Percentiles rank a stretch among this genome's conserved stretches.
These are phyloP conservation scores for Nadsonia commutata DNA, from an alignment of 1,139 yeast species.

Conservation along the genomic window DNA sequence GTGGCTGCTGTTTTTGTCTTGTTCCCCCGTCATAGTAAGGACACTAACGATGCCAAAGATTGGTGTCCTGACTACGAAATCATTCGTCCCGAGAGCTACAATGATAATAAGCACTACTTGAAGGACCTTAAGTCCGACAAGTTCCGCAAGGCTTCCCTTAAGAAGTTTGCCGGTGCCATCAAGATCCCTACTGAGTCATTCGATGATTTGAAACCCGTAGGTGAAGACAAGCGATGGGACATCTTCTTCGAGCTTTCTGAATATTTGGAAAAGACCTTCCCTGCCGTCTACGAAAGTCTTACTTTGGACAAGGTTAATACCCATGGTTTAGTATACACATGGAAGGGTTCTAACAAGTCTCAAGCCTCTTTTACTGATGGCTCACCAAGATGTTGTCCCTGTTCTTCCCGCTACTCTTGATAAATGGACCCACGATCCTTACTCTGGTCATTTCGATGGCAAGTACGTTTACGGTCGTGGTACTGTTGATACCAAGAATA, in stretches of 20 bases:
- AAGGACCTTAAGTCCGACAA: not conserved
- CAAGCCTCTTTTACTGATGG: conserved; percentile 55
- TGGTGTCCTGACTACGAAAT: not conserved
- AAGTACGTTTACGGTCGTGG: conserved; percentile 49
- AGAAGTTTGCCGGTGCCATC: conserved; percentile 39
- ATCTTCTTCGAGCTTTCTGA: conserved; percentile 39
- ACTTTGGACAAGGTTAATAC: conserved; percentile 45
- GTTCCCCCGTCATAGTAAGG: not conserved
- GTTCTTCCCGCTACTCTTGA: conserved; percentile 43
- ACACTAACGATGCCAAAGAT: not conserved
- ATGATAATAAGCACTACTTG: not conserved
- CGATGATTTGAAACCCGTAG: conserved; percentile 35
- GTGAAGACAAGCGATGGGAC: conserved; percentile 24
- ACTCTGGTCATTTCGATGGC: conserved; percentile 54
- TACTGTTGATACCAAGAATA: conserved; percentile 46
- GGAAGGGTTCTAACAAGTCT: conserved; percentile 44
- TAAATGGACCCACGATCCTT: conserved; percentile 60
- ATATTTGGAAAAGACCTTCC: conserved; percentile 44
- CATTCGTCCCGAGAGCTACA: not conserved
- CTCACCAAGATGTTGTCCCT: conserved; percentile 80
- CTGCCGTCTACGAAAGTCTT: conserved; percentile 36
- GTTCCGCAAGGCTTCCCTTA: conserved; percentile 21
- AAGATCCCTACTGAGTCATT: conserved; percentile 47
- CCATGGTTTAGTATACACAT: conserved; percentile 50
- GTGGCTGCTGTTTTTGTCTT: not conserved